Evolutionary conservation across 495 filamentous ascomycete genomes (phyloP), one percentile per base, ranked within the genome.

Genomic region (Hyaloscypha variabilis): DNA sequence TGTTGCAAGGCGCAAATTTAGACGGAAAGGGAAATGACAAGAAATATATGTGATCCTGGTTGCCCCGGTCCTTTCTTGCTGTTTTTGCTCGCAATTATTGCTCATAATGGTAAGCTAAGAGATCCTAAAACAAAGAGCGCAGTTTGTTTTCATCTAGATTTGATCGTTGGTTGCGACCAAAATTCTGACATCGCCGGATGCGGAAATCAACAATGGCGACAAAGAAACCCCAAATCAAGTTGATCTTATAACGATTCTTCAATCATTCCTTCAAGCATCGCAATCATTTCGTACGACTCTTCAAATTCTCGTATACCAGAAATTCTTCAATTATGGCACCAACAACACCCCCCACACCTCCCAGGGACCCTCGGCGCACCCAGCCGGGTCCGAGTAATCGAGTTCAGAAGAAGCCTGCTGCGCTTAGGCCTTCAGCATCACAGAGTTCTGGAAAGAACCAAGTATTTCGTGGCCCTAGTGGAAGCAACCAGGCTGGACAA

Each of bases 1-100:
- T 24, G 30, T 14, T 59, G 21, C 11, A 8, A 25, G 34, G 57
- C 57, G 34, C 57, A 59, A 25, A 6, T 59, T 58, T 59, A 59
- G 57, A 59, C 46, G 34, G 57, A 8, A 19, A 17, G n/a, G n/a
- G 10, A 19, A 58, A 30, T 58, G 26, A 58, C 14, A 34, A 58
- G 6, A 29, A 58, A 34, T 29, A 17, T 17, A 10, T 13, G 23
- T 8, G 25, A 25, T 54, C 2, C 6, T 10, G 13, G 11, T 54
- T 6, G 11, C 6, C 6, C 25, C 10, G 11, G 4, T 25, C 26
- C 51, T 54, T 25, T 25, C 25, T 54, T 25, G 23, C 26, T 25
- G 1, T 25, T 25, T 54, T 25, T 23, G 26, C 21, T 25, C 10
- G 5, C 17, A 25, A 54, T 25, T 17, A 54, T 24, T 28, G 19